Evolutionary conservation across 1,284 basidiomycete genomes (phyloP), one percentile per base, ranked within the genome.

Genomic region (Cryptococcus sp.): DNA sequence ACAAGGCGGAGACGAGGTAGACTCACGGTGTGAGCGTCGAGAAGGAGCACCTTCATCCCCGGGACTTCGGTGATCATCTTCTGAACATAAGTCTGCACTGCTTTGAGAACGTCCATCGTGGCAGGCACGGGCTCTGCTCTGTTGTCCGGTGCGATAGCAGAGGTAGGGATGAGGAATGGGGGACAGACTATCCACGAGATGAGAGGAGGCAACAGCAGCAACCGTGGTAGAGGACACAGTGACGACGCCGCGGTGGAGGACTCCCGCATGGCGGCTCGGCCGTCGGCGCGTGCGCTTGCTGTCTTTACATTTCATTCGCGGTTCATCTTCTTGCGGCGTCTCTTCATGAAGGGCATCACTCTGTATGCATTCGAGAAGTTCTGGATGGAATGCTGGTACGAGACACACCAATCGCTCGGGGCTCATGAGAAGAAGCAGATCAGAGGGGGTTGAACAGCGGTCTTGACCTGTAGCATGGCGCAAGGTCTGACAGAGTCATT

Each of bases 1-100:
- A 44, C 12, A 43, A 37, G 37, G 45, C 43, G n/a, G 24, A 23
- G 33, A 35, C 44, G 7, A 33, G 9, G 28, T 13, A 33, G 56
- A 63, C 86, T 56, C 70, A 94, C 92, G n/a, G 95, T 98, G 73
- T 97, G 91, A 23, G 86, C 83, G 75, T 99, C 96, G 24, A 99
- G 85, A 35, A 99, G 83, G 44, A 99, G 82, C n/a, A 98, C 93
- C 78, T 98, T 99, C 88, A 99, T 98, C 7, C 91, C 85, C 8
- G 84, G 81, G 48, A 93, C 89, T 55, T 86, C 86, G 33, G 87
- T 86, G 59, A 97, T 84, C 81, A 98, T 83, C 80, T 91, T 95
- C 64, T 85, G 83, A 70, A 98, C 84, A 81, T 98, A 99, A 16
- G 87, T 90, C 78, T 94, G 90, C 43, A 97, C 86, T 2, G 96